Conservation (phyloP, 768 basidiomycete genomes). For the Sporobolomyces pararoseus region DNA sequence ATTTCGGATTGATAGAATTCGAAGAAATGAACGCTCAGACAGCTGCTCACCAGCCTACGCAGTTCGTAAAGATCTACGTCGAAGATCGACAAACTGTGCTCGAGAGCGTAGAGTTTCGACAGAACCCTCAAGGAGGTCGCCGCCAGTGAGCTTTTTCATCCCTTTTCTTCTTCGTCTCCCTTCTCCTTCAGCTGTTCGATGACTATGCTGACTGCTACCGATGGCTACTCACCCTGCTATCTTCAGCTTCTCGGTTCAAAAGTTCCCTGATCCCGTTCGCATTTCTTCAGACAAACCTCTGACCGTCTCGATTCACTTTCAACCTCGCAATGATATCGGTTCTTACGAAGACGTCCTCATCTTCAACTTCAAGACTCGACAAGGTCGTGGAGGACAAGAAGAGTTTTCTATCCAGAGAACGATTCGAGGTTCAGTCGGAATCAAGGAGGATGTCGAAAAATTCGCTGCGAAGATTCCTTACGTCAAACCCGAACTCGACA, state of each 20-base stretch:
- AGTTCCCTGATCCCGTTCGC: background rate
- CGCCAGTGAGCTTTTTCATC: conserved; percentile 5
- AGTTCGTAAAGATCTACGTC: background rate
- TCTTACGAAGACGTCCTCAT: conserved; percentile 3
- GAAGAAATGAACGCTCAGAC: background rate
- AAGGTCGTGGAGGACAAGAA: background rate
- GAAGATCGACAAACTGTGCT: background rate
- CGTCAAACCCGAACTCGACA: background rate
- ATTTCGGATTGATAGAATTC: conserved; percentile 17
- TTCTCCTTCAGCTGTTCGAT: background rate
- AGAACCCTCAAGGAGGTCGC: background rate
- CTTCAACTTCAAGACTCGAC: background rate
- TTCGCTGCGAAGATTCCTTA: conserved; percentile 11
- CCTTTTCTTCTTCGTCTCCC: background rate
- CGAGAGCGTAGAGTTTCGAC: background rate
- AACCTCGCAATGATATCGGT: conserved; percentile 21
- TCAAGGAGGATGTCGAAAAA: background rate
- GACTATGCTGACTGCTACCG: background rate
- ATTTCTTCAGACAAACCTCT: background rate
- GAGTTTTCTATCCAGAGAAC: background rate
- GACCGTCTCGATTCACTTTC: conserved; percentile 9
- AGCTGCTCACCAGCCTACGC: background rate
- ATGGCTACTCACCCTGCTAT: background rate
- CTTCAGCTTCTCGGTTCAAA: conserved; percentile 7
- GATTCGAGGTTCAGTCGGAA: conserved; percentile 5